These are phyloP conservation scores for Eimeria zaria DNA, from an alignment of 169 alveolate species.

Conservation along the genomic window DNA sequence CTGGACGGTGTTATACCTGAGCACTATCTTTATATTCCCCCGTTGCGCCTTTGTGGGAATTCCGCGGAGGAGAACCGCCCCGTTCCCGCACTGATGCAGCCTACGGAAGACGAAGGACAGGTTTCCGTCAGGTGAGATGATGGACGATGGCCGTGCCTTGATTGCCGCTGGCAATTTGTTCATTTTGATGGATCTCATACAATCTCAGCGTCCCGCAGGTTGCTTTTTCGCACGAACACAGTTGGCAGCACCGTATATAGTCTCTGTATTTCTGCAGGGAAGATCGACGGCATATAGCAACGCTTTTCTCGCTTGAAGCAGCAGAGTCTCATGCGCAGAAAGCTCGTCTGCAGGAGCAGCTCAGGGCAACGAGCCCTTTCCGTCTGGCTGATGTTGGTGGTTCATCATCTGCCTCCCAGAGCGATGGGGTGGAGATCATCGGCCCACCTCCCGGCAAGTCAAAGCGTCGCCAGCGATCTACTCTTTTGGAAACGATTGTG, in stretches of 20 bases:
- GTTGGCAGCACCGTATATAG: not conserved
- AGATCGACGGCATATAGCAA: slow-evolving; percentile 58
- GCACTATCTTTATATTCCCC: slow-evolving; percentile 56
- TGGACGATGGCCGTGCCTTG: not conserved
- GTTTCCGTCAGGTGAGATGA: slow-evolving; percentile 43
- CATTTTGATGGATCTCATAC: not conserved
- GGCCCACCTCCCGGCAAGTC: slow-evolving; percentile 62
- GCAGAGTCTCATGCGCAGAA: slow-evolving; percentile 58
- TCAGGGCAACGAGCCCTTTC: slow-evolving; percentile 42
- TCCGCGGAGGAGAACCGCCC: slow-evolving; percentile 20
- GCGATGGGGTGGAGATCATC: slow-evolving; percentile 24
- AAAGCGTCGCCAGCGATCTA: slow-evolving; percentile 37
- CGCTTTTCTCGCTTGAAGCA: slow-evolving; percentile 60
- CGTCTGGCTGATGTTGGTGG: slow-evolving; percentile 45
- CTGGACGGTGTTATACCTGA: slow-evolving; percentile 42
- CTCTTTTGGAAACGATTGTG: slow-evolving; percentile 46
- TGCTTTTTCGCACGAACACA: not conserved
- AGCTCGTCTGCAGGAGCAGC: slow-evolving; percentile 73
- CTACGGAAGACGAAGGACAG: slow-evolving; percentile 27
- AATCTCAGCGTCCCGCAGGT: not conserved
- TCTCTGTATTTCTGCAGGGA: not conserved
- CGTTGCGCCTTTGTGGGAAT: slow-evolving; percentile 15
- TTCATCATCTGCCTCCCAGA: not conserved
- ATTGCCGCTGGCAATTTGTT: not conserved
- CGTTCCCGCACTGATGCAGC: slow-evolving; percentile 18